phyloP scores from a whole-genome alignment of 2,329 filamentous ascomycete genomes.

The Fusarium odoratissimum region DNA sequence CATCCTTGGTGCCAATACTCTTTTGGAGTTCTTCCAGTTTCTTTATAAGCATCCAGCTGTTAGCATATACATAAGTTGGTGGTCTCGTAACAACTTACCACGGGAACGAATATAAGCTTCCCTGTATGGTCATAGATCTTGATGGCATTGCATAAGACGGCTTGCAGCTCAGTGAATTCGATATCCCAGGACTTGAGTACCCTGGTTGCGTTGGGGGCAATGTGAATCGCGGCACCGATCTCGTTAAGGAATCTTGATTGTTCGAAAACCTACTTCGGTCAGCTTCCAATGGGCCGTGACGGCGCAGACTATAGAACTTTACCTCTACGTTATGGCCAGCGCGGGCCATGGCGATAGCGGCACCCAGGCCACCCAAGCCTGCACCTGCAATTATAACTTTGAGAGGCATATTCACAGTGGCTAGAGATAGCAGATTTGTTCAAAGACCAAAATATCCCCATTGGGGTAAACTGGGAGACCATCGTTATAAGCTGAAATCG shows the following conservation, averaged over 20 bases:
- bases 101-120: not conserved
- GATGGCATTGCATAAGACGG: constrained; percentile 10
- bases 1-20: not conserved
- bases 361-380: constrained; percentile 5
- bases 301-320: accelerated
- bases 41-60: not conserved
- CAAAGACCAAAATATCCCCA: not conserved
- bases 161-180: constrained; percentile 3
- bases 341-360: constrained; percentile 14
- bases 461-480: not conserved
- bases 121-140: constrained; percentile 8
- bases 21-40: not conserved
- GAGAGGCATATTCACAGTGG: not conserved
- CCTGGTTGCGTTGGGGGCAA: constrained; percentile 12
- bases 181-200: constrained; percentile 5
- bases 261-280: not conserved
- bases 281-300: not conserved
- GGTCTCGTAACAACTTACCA: not conserved
- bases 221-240: constrained; percentile 11
- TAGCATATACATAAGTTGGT: not conserved
- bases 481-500: not conserved
- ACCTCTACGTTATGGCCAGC: constrained; percentile 7
- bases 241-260: constrained; percentile 14
- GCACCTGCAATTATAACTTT: constrained; percentile 9
- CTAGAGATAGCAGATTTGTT: too few species aligned